Conservation (phyloP, 192 early-diverging fungal species). For the Coemansia javaensis region DNA sequence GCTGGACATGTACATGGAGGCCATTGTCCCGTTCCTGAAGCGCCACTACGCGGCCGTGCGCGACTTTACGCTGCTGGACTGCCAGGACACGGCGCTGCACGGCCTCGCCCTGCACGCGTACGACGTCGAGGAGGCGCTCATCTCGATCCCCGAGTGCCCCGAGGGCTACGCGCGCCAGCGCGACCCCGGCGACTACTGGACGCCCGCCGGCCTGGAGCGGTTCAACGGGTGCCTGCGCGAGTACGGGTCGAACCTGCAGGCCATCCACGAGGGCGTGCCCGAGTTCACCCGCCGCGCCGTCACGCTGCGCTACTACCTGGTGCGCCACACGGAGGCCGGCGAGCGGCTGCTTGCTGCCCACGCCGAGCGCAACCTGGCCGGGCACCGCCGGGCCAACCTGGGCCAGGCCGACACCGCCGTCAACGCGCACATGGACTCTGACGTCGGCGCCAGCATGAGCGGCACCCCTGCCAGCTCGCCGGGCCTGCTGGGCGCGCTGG, state of each 20-base stretch:
- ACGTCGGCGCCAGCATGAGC: conserved; percentile 19
- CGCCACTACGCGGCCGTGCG: conserved; percentile 19
- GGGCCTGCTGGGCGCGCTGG: too few relatives aligned
- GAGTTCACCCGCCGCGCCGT: conserved; percentile 47
- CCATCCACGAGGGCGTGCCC: conserved; percentile 52
- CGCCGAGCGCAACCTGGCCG: conserved; percentile 51
- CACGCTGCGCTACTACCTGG: conserved; percentile 62
- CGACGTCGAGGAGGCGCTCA: conserved; percentile 57
- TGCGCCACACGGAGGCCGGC: conserved; percentile 55
- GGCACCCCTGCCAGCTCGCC: conserved; percentile 39
- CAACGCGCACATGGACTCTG: conserved; percentile 34
- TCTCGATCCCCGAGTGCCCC: conserved; percentile 43
- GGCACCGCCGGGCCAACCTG: conserved; percentile 33
- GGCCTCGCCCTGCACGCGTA: conserved; percentile 51
- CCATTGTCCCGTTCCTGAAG: conserved; percentile 39
- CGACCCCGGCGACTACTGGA: conserved; percentile 56
- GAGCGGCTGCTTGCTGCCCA: conserved; percentile 58
- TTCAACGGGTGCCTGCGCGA: conserved; percentile 62
- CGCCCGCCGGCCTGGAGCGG: conserved; percentile 39
- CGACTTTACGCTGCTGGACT: conserved; percentile 56
- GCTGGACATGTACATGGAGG: conserved; percentile 46
- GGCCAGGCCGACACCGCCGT: conserved; percentile 34
- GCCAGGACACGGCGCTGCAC: conserved; percentile 60
- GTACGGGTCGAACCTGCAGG: conserved; percentile 63
- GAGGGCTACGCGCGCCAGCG: conserved; percentile 50